Conservation (phyloP, 2,329 filamentous ascomycete genomes). For the Cryphonectria carpinicola region DNA sequence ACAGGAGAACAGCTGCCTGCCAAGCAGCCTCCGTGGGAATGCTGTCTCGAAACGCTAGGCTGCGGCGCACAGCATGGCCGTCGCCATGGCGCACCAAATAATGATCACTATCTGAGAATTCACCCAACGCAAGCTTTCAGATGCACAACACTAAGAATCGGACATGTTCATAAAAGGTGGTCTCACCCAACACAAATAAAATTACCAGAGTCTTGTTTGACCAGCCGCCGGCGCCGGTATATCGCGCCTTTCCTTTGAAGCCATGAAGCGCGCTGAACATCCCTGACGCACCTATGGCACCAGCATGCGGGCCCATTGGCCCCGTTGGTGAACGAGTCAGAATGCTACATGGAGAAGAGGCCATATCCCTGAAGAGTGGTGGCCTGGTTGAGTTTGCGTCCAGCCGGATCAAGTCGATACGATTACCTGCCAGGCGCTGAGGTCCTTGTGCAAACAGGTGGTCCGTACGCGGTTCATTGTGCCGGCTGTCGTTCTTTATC, state of each 20-base stretch:
- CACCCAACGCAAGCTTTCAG: not conserved
- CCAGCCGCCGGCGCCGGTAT: not conserved
- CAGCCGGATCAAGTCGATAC: not conserved
- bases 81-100: slow-evolving; percentile 2
- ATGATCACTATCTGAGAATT: not conserved
- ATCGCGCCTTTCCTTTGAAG: too few relatives aligned
- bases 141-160: not conserved
- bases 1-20: slow-evolving; percentile 1
- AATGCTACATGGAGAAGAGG: not conserved
- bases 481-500: not conserved
- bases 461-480: not conserved
- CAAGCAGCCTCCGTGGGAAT: not conserved
- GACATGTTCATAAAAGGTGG: not conserved
- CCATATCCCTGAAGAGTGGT: not conserved
- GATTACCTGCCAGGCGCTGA: not conserved
- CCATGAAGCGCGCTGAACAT: slow-evolving; percentile 5
- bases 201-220: not conserved
- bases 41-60: not conserved
- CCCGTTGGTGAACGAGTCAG: not conserved
- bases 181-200: not conserved
- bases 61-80: not conserved
- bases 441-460: not conserved
- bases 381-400: not conserved
- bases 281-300: not conserved
- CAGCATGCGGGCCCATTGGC: not conserved